Base-by-base conservation (phyloP, 768 basidiomycete genomes). In the Gloeostereum incarnatum region DNA sequence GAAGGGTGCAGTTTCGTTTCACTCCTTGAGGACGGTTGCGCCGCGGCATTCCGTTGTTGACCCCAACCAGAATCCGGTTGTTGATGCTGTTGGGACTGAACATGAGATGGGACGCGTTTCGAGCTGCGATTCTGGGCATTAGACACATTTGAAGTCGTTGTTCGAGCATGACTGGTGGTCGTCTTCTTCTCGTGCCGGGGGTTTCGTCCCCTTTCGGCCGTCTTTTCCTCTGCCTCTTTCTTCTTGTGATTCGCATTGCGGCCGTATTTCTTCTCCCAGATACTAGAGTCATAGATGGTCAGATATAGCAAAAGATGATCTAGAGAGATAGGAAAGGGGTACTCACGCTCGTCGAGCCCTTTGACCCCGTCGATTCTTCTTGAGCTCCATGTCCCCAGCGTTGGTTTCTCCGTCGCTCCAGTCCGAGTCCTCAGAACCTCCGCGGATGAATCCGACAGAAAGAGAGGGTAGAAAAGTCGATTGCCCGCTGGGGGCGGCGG, bases 231-330 rank as follows among this genome's bases (percentile, higher is more conserved):
- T 1, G 54, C 58, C 52, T 70, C 68, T 47, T 77, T 82, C 59
- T 84, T 83, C 60, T 93, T 72, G 57, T 98, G 94, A 55, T 94
- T 96, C 17, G 94, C 93, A 44, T 80, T 76, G 43, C 68, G 73
- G 34, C 94, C 94, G 49, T 78, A 98, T 58, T 92, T 97, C 63
- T 91, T 93, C 62, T 97, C 94, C 93, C 94, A 97, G 47, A 98
- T 96, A 2, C 93, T 97, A 50, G 29, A 36, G n/a, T 27, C 31
- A 25, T n/a, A 27, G 24, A 25, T 29, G 39, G 35, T 35, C 18
- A 40, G 35, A 38, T 17, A n/a, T 45, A 38, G 6, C 2, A 10
- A 31, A 31, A 17, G 26, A 17, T 35, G 10, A 31, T 13, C 16
- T n/a, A n/a, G 29, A 32, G 18, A 36, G 36, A 20, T 16, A 40